These are phyloP conservation scores for Stephania japonica DNA, from an alignment of 164 flowering plant genomes.

Conservation along the genomic window DNA sequence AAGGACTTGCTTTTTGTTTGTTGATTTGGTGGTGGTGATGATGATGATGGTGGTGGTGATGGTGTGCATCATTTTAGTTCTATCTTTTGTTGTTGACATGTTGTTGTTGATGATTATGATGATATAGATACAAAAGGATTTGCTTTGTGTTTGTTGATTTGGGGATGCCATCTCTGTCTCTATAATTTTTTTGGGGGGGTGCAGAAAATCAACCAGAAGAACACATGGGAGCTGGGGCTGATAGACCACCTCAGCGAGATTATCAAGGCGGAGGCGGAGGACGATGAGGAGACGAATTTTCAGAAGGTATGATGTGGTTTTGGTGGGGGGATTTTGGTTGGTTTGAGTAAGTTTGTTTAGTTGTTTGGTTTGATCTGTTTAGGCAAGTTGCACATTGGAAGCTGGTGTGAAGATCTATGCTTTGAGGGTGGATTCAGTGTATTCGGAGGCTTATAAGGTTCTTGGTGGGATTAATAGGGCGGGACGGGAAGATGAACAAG, in stretches of 20 bases:
- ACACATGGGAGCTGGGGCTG: constrained; percentile 88
- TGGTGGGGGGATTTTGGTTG: neutral
- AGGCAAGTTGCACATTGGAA: constrained; percentile 99
- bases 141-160: neutral
- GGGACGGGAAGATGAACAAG: constrained; percentile 72
- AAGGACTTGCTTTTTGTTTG: too few species aligned
- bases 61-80: neutral
- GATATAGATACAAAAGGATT: too few species aligned
- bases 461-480: constrained; percentile 94
- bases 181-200: neutral
- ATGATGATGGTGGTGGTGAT: too few species aligned
- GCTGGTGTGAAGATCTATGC: constrained; percentile 97
- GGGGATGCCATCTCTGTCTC: neutral
- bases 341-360: neutral
- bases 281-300: constrained; percentile 77
- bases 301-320: constrained; percentile 57
- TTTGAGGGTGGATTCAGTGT: constrained; percentile 85
- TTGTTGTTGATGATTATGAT: too few species aligned
- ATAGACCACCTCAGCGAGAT: constrained; percentile 85
- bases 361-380: constrained; percentile 7
- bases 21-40: too few species aligned
- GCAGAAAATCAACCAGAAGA: constrained; percentile 96
- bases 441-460: constrained; percentile 97
- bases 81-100: neutral
- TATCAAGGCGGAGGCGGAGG: constrained; percentile 69